Evolutionary conservation across 306 rosid species (phyloP), one percentile per base, ranked within the genome.

Genomic region (Pterocarpus santalinus): DNA sequence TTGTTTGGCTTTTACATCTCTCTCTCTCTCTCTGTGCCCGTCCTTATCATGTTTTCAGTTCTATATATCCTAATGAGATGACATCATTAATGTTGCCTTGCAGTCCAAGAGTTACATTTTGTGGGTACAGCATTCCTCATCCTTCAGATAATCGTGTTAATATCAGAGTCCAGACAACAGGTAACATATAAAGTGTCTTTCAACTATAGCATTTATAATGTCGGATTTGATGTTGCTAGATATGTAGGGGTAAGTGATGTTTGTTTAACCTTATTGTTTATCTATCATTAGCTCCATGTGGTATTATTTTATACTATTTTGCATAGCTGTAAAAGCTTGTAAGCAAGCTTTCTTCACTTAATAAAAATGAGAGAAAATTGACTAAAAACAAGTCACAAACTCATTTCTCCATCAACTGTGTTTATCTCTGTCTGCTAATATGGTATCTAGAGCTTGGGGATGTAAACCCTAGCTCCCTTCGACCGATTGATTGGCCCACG

Each of bases 91-190:
- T 81, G 46, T 81, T 84, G 4, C 70, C 38, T 83, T 87, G 87
- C 90, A 89, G 92, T 82, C 92, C 92, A 77, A 81, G 92, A 74
- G 87, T 82, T 44, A 67, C 84, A 65, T 92, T 90, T 65, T 72
- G 88, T 71, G 97, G 97, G 17, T 90, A 90, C 78, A 92, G 87
- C 92, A 92, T 88, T 80, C 94, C 97, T 82, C 94, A 92, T 85
- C 97, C 91, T 47, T 92, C 92, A 34, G 94, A 90, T 11, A 90
- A 87, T 76, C 84, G 81, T 44, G 94, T 92, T 80, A 92, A 90
- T 68, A 82, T 90, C 61, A 85, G 97, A 86, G 84, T 88, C 75
- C 92, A 92, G 65, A 88, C 94, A 16, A 92, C 92, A 72, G 90
- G 97, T 88, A 82, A 77, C 17, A 43, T 39, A 35, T 55, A 5